phyloP scores from a whole-genome alignment of 139 green algal species.

The Dunaliella primolecta region DNA sequence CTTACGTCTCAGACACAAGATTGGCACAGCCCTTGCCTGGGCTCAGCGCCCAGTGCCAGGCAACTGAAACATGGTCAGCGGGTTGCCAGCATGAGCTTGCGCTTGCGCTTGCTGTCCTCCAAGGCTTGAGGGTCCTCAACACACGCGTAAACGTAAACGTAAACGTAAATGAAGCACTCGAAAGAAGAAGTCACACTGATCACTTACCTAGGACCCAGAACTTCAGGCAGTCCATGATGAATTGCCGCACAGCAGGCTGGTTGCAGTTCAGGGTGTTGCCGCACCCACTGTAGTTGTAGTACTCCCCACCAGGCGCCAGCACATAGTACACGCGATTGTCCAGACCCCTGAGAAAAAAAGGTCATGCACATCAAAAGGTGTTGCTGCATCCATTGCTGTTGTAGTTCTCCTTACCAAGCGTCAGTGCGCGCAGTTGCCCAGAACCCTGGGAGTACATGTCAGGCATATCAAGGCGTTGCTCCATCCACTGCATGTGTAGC shows the following conservation, averaged over 20 bases:
- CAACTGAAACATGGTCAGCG: too few species aligned
- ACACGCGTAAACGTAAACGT: too few species aligned
- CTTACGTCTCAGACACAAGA: too few species aligned
- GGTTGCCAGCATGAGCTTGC: too few species aligned
- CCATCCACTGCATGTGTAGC: too few species aligned
- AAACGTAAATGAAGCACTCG: too few species aligned
- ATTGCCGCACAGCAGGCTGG: slow-evolving; percentile 81
- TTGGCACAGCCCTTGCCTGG: too few species aligned
- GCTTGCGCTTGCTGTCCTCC: too few species aligned
- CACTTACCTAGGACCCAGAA: slow-evolving; percentile 81
- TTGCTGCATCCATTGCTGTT: neutral
- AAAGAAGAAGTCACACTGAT: neutral
- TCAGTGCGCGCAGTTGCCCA: neutral
- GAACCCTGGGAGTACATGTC: neutral
- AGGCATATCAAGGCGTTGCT: neutral
- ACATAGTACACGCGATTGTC: slow-evolving; percentile 99
- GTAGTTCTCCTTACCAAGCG: neutral
- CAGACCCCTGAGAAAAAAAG: slow-evolving; percentile 63
- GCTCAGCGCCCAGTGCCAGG: too few species aligned
- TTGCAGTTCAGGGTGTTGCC: slow-evolving; percentile 99
- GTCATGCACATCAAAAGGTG: neutral
- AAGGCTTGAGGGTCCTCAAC: too few species aligned
- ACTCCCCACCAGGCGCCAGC: slow-evolving; percentile 89
- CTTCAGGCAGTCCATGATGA: slow-evolving; percentile 93
- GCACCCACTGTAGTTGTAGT: slow-evolving; percentile 98